Evolutionary conservation across 192 early-diverging fungal species (phyloP).

Genomic region (Backusella tarrabulga): DNA sequence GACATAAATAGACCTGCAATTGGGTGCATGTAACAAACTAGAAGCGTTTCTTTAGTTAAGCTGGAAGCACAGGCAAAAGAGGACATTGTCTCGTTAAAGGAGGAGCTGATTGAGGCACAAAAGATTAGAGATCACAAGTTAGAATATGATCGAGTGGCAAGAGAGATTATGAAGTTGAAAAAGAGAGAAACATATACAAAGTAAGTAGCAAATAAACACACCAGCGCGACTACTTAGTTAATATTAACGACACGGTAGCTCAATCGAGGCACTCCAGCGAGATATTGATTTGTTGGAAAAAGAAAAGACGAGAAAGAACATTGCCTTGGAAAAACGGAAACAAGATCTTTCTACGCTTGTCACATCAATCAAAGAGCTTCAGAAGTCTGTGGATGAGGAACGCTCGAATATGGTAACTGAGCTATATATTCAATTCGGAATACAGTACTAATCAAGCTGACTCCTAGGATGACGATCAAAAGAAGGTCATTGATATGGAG

Average conservation of each 20-base stretch:
- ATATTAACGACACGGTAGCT: conserved; percentile 7
- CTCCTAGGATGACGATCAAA: conserved; percentile 23
- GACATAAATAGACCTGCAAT: no score
- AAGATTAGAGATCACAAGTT: conserved; percentile 42
- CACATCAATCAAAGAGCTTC: conserved; percentile 19
- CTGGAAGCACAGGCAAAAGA: conserved; percentile 33
- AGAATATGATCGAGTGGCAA: conserved; percentile 57
- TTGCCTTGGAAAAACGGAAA: conserved; percentile 23
- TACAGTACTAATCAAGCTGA: not conserved
- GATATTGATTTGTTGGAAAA: conserved; percentile 33
- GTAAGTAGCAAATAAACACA: conserved; percentile 17
- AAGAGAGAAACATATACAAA: conserved; percentile 27
- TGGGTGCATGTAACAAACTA: not conserved
- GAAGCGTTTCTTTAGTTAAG: conserved; percentile 13
- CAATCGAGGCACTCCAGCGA: conserved; percentile 23
- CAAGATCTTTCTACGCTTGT: conserved; percentile 24
- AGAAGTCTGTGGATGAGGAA: conserved; percentile 31
- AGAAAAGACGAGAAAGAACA: conserved; percentile 27
- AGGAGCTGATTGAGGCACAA: conserved; percentile 43
- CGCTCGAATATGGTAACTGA: conserved; percentile 19
- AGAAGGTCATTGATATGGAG: conserved; percentile 32
- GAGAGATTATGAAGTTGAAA: conserved; percentile 43
- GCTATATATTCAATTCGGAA: not conserved
- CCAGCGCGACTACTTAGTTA: no score
- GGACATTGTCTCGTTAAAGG: conserved; percentile 47